Base-by-base conservation (phyloP, 176 grass and related monocot species). In the Elaeis guineensis region DNA sequence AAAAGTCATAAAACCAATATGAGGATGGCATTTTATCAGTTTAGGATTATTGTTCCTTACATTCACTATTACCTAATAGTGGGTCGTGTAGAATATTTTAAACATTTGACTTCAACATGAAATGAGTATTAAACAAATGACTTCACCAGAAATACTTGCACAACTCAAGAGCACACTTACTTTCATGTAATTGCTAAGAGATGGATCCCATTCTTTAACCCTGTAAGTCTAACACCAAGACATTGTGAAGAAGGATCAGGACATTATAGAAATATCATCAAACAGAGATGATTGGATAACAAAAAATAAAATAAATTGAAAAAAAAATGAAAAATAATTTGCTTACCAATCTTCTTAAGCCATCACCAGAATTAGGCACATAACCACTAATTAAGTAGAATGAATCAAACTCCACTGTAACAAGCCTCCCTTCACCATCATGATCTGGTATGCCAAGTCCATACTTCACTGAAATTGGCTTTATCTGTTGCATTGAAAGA, bases 321-420 rank as follows among this genome's bases (percentile, higher is more conserved):
- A 59, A 63, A 59, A 54, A 8, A 61, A 57, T 72, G 75, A 65
- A 76, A 76, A 77, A 24, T 25, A 19, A 29, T 8, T 14, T 71
- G 11, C 64, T 32, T 66, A 72, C 69, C 49, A 72, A 49, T 72
- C 86, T 90, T 26, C 44, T 75, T 56, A 96, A 51, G 14, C 75
- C 72, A 30, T 89, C 78, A 20, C 86, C 80, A 75, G 86, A 90
- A 87, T 96, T 96, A 69, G 91, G 91, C 21, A 96, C 80, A 71
- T 96, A 90, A 50, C 70, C 82, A 77, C 74, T 82, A 18, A 96
- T 58, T 74, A 95, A 85, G 81, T 90, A 96, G 49, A 96, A 90
- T 15, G 29, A 50, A 57, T 95, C 86, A 74, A 95, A 95, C 71
- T 95, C 86, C 74, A 90, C 63, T 59, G 90, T 87, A 11, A 95